Percentiles rank a stretch among this genome's conserved stretches.
Conservation (phyloP, 169 alveolate genomes). For the Plasmodium gallinaceum region DNA sequence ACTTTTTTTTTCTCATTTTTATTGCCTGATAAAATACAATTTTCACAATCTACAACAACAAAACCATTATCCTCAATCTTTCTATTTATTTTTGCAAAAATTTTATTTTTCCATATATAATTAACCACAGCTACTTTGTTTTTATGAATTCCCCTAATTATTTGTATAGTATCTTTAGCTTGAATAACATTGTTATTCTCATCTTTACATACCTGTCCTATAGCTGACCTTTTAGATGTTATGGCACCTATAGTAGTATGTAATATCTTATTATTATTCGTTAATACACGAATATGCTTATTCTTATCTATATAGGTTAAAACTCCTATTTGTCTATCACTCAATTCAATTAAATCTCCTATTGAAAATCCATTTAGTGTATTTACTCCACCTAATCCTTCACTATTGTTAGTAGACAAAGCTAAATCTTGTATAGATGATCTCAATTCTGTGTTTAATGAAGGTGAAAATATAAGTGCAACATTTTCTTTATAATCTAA, state of each 20-base stretch:
- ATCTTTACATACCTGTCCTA: slow-evolving; percentile 82
- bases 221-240: slow-evolving; percentile 81
- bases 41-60: slow-evolving; percentile 65
- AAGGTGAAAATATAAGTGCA: slow-evolving; percentile 86
- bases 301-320: slow-evolving; percentile 85
- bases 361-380: slow-evolving; percentile 87
- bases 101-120: slow-evolving; percentile 83
- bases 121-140: slow-evolving; percentile 80
- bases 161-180: slow-evolving; percentile 77
- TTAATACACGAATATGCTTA: slow-evolving; percentile 81
- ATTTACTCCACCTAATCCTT: slow-evolving; percentile 77
- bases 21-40: slow-evolving; percentile 47
- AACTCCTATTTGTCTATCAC: slow-evolving; percentile 89
- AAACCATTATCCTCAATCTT: slow-evolving; percentile 76
- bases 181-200: slow-evolving; percentile 80
- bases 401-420: slow-evolving; percentile 48
- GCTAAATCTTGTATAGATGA: slow-evolving; percentile 80
- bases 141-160: slow-evolving; percentile 81
- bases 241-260: slow-evolving; percentile 78
- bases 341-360: slow-evolving; percentile 87
- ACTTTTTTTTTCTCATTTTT: slow-evolving; percentile 51
- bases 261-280: slow-evolving; percentile 71
- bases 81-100: slow-evolving; percentile 80
- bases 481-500: slow-evolving; percentile 81
- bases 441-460: slow-evolving; percentile 82